Evolutionary conservation across 768 basidiomycete species (phyloP).

Genomic region (Suillus weaverae): DNA sequence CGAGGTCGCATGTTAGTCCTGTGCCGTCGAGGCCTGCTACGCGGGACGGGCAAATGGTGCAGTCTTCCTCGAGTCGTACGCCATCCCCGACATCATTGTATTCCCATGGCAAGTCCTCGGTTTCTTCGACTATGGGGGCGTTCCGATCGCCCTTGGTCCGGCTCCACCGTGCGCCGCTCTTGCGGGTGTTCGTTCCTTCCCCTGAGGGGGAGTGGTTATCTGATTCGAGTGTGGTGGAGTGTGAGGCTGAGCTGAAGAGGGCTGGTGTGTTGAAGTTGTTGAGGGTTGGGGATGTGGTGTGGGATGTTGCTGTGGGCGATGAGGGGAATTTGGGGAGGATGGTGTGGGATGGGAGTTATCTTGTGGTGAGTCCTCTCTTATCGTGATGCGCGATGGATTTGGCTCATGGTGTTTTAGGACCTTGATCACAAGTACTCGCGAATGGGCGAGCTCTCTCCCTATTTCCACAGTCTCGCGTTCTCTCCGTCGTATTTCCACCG

Average conservation of each 20-base stretch:
- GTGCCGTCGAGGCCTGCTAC: conserved; percentile 5
- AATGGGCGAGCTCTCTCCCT: conserved; percentile 76
- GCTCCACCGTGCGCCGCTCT: conserved; percentile 67
- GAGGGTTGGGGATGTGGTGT: conserved; percentile 78
- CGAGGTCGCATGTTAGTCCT: conserved; percentile 12
- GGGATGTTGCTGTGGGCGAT: conserved; percentile 85
- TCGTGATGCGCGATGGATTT: background rate
- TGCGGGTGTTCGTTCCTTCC: conserved; percentile 83
- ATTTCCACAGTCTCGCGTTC: conserved; percentile 77
- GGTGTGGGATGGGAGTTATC: conserved; percentile 87
- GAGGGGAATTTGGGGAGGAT: conserved; percentile 83
- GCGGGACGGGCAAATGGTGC: background rate
- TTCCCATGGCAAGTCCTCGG: conserved; percentile 26
- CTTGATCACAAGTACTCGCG: conserved; percentile 80
- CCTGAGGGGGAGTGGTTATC: conserved; percentile 87
- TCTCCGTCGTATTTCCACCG: conserved; percentile 89
- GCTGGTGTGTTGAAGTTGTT: conserved; percentile 65
- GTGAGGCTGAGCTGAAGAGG: conserved; percentile 75
- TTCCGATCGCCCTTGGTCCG: conserved; percentile 76
- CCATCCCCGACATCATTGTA: conserved; percentile 56
- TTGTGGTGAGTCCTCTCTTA: conserved; percentile 51
- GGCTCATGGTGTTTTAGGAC: conserved; percentile 52
- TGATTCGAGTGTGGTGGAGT: conserved; percentile 77
- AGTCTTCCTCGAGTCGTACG: conserved; percentile 53
- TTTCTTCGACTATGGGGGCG: conserved; percentile 14